A percentile compares a stretch with the other conserved stretches of the same genome.
phyloP scores from a whole-genome alignment of 352 stramenopile species.

The Peronospora belbahrii region DNA sequence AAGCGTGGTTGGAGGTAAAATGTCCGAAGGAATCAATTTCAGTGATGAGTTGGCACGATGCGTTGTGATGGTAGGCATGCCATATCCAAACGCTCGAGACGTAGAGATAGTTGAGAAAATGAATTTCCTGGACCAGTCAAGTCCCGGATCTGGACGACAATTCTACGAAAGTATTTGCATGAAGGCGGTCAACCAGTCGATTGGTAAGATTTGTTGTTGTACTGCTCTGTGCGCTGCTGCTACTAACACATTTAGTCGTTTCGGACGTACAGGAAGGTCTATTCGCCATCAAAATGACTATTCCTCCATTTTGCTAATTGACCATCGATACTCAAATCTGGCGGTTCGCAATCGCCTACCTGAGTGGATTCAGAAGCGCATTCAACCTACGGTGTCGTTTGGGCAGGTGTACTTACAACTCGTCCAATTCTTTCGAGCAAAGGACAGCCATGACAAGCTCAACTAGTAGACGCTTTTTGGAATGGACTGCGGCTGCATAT shows the following conservation, averaged over 20 bases:
- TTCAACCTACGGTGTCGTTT: slow-evolving; percentile 57
- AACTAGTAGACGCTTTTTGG: slow-evolving; percentile 5
- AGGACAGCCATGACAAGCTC: slow-evolving; percentile 14
- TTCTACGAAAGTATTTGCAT: slow-evolving; percentile 99
- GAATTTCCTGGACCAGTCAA: slow-evolving; percentile 79
- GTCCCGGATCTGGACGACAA: slow-evolving; percentile 56
- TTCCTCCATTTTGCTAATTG: slow-evolving; percentile 93
- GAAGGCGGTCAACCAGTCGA: slow-evolving; percentile 98
- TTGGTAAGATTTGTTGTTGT: slow-evolving; percentile 60
- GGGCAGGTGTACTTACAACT: slow-evolving; percentile 66
- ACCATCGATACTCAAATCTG: slow-evolving; percentile 88
- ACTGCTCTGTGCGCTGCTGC: background rate
- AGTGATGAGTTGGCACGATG: slow-evolving; percentile 94
- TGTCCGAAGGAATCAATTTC: slow-evolving; percentile 99
- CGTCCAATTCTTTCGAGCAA: slow-evolving; percentile 69
- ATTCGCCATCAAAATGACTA: slow-evolving; percentile 98
- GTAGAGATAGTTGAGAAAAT: slow-evolving; percentile 97
- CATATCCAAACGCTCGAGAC: slow-evolving; percentile 96
- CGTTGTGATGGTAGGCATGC: slow-evolving; percentile 97
- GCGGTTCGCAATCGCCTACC: slow-evolving; percentile 58
- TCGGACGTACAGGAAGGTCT: slow-evolving; percentile 58
- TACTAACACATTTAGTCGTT: slow-evolving; percentile 7
- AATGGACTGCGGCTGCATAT: slow-evolving; percentile 8
- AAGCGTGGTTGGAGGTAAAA: slow-evolving; percentile 97
- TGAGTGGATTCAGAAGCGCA: slow-evolving; percentile 75